Base-by-base conservation (phyloP, 1,284 basidiomycete species). In the Apiotrichum gracile region DNA sequence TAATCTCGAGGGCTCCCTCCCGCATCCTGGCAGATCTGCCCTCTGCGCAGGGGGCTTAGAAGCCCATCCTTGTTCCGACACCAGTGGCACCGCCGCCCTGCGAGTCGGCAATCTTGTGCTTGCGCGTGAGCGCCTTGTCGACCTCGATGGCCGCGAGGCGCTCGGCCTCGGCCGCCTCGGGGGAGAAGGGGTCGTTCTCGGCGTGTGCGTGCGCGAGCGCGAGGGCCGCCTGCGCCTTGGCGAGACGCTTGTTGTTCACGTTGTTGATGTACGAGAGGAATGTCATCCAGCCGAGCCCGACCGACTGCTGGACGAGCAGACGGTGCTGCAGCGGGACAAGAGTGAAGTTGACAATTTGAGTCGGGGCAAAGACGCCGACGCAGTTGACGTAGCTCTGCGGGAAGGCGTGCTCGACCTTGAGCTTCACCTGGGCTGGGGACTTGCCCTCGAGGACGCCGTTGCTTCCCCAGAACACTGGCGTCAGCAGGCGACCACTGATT, bases 301-400 rank as follows among this genome's bases (percentile, higher is more conserved):
- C 87, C 16, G 85, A 80, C 65, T 88, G 83, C 26, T 90, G 81
- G 21, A 86, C 78, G 9, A 86, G 78, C 55, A 91, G 84, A n/a
- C 88, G 83, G 51, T 90, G 77, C 64, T 91, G 88, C 5, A 80
- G 81, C 0, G 89, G 90, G 0, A 91, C 81, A 47, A 91, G 24
- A 14, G 83, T 77, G 65, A 91, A 91, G 76, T 92, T 92, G 77
- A 89, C 76, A 51, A 87, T 70, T 68, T 91, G 88, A 0, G 87
- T 83, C 0, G 89, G 89, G 42, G 85, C 79, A 68, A 87, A 91
- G 10, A 90, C 87, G 14, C 75, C 79, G 12, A 70, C 57, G 8
- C 65, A 65, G 55, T 67, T 66, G 24, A 59, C 55, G 62, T 66
- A 68, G 10, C 66, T 67, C 13, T 64, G 62, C 39, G 66, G 58